Conservation (phyloP, 805 yeast genomes). For the Suhomyces sp. region DNA sequence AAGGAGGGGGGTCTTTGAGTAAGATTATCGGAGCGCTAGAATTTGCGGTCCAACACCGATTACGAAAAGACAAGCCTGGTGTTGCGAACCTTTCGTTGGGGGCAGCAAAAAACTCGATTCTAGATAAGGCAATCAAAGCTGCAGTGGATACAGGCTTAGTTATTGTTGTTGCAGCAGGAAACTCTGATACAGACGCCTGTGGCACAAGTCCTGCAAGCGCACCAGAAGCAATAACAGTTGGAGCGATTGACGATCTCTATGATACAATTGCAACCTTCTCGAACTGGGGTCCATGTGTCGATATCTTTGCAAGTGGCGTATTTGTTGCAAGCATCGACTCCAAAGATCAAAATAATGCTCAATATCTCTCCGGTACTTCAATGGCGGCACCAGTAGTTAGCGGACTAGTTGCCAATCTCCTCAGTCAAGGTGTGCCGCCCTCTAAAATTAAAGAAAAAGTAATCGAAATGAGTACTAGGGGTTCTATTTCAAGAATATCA, state of each 20-base stretch:
- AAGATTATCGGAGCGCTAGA: conserved; percentile 66
- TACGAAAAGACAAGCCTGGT: conserved; percentile 34
- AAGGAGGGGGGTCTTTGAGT: conserved; percentile 70
- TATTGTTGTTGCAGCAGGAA: conserved; percentile 85
- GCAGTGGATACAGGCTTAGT: conserved; percentile 71
- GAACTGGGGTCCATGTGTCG: conserved; percentile 94
- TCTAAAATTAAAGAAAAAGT: conserved; percentile 41
- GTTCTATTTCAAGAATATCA: conserved; percentile 46
- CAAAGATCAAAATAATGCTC: conserved; percentile 20
- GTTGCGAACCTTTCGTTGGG: conserved; percentile 84
- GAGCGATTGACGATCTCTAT: conserved; percentile 76
- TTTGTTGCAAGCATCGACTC: conserved; percentile 56
- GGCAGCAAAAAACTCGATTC: conserved; percentile 59
- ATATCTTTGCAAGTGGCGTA: conserved; percentile 81
- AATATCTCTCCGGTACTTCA: conserved; percentile 66
- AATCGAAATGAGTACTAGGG: conserved; percentile 45
- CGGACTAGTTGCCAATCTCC: conserved; percentile 56
- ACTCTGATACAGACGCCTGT: conserved; percentile 75
- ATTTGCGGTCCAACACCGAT: conserved; percentile 61
- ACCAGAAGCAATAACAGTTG: conserved; percentile 69
- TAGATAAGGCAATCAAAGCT: conserved; percentile 74
- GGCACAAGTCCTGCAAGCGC: conserved; percentile 84
- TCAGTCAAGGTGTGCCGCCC: conserved; percentile 50
- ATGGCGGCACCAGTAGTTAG: conserved; percentile 79
- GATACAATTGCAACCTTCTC: conserved; percentile 75